Conservation (phyloP, 305 asterid species). For the Rubia peregrina region DNA sequence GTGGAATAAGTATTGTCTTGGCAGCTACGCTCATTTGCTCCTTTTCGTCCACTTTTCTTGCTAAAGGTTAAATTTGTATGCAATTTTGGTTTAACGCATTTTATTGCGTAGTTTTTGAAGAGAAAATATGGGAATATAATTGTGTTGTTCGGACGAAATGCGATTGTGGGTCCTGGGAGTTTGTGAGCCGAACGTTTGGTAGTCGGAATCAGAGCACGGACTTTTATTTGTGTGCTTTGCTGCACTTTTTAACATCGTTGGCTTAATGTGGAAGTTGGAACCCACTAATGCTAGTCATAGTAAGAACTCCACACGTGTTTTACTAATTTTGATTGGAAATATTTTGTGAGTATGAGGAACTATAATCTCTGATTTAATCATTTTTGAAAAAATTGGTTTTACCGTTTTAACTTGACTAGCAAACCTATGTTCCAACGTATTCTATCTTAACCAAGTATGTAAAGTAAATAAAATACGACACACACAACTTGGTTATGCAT, state of each 20-base stretch:
- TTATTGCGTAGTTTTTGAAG: background rate
- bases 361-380: too few species aligned
- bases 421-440: too few species aligned
- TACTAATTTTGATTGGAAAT: background rate
- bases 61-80: background rate
- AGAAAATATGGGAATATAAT: background rate
- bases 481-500: too few species aligned
- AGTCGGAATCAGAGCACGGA: background rate
- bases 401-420: too few species aligned
- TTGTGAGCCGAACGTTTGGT: constrained; percentile 31
- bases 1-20: constrained; percentile 8
- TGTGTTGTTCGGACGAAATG: background rate
- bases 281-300: constrained; percentile 3
- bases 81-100: background rate
- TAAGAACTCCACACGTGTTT: background rate
- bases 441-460: too few species aligned
- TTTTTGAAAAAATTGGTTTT: too few species aligned
- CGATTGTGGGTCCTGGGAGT: constrained; percentile 16
- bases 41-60: constrained; percentile 30
- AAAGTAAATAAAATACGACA: too few species aligned
- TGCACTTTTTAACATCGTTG: constrained; percentile 23
- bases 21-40: constrained; percentile 11
- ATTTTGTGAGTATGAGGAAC: too few species aligned
- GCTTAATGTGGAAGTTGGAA: constrained; percentile 11
- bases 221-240: constrained; percentile 20